phyloP scores from a whole-genome alignment of 2,329 filamentous ascomycete species.

The Colletotrichum tropicale region DNA sequence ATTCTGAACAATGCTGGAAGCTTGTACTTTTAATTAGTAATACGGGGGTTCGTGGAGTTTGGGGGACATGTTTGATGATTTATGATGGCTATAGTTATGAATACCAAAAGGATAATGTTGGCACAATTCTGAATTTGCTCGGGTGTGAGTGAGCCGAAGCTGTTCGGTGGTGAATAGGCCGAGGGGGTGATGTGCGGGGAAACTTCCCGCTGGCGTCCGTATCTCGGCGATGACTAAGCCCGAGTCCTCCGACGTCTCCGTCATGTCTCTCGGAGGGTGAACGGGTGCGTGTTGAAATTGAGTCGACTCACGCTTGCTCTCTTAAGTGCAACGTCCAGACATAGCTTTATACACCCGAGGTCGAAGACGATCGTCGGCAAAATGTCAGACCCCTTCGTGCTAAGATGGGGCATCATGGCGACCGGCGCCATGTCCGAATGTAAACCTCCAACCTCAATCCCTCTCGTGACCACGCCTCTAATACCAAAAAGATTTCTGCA shows the following conservation, averaged over 20 bases:
- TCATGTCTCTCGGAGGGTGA: not conserved
- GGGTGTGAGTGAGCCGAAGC: not conserved
- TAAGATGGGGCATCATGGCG: constrained; percentile 65
- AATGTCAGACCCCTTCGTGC: constrained; percentile 51
- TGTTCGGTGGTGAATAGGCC: not conserved
- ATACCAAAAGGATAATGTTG: not conserved
- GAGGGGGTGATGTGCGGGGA: not conserved
- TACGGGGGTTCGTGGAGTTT: not conserved
- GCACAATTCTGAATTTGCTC: not conserved
- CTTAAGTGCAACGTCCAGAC: too few species aligned
- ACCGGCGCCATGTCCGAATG: constrained; percentile 63
- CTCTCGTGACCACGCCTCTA: too few species aligned
- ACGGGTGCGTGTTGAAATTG: not conserved
- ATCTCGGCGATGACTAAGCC: not conserved
- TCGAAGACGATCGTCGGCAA: constrained; percentile 21
- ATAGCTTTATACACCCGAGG: too few species aligned
- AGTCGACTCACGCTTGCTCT: too few species aligned
- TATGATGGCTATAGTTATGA: not conserved
- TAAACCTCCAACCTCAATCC: too few species aligned
- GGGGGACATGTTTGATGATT: not conserved
- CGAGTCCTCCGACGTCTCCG: not conserved
- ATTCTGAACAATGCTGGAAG: constrained; percentile 21
- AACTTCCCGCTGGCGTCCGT: not conserved
- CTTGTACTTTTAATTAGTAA: not conserved
- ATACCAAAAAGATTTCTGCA: constrained; percentile 63